Conservation (phyloP, 2,329 filamentous ascomycete genomes). For the Neospermospora avenae region DNA sequence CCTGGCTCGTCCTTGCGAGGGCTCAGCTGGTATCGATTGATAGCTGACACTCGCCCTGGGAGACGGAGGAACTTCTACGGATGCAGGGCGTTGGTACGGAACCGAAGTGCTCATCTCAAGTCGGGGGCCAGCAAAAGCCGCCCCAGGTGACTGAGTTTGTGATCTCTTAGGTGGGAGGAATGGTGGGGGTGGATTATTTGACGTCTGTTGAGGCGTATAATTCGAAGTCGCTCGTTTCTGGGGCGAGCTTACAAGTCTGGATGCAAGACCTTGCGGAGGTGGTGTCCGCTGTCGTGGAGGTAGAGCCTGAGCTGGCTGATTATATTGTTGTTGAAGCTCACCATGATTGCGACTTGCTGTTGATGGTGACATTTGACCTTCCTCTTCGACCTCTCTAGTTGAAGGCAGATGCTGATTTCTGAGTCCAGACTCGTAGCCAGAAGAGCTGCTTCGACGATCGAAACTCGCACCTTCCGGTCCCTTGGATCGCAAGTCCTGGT, state of each 20-base stretch:
- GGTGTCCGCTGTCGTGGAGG: slow-evolving; percentile 44
- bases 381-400: slow-evolving; percentile 61
- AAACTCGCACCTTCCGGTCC: slow-evolving; percentile 39
- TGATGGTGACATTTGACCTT: slow-evolving; percentile 39
- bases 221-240: slow-evolving; percentile 51
- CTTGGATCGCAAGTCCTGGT: slow-evolving; percentile 25
- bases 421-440: slow-evolving; percentile 51
- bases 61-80: slow-evolving; percentile 38
- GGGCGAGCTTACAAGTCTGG: slow-evolving; percentile 49
- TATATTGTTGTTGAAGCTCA: slow-evolving; percentile 19
- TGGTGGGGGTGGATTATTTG: slow-evolving; percentile 19
- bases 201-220: slow-evolving; percentile 43
- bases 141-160: slow-evolving; percentile 61
- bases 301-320: slow-evolving; percentile 33
- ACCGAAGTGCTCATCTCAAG: slow-evolving; percentile 38
- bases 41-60: slow-evolving; percentile 20
- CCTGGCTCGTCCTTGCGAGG: slow-evolving; percentile 41
- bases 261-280: slow-evolving; percentile 39
- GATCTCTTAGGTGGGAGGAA: slow-evolving; percentile 56
- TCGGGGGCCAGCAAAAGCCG: slow-evolving; percentile 46
- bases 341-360: slow-evolving; percentile 26
- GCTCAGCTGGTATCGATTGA: slow-evolving; percentile 10
- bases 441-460: slow-evolving; percentile 50
- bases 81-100: slow-evolving; percentile 50
- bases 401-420: slow-evolving; percentile 52